phyloP scores from a whole-genome alignment of 2,329 filamentous ascomycete species.

The Knufia petricola region DNA sequence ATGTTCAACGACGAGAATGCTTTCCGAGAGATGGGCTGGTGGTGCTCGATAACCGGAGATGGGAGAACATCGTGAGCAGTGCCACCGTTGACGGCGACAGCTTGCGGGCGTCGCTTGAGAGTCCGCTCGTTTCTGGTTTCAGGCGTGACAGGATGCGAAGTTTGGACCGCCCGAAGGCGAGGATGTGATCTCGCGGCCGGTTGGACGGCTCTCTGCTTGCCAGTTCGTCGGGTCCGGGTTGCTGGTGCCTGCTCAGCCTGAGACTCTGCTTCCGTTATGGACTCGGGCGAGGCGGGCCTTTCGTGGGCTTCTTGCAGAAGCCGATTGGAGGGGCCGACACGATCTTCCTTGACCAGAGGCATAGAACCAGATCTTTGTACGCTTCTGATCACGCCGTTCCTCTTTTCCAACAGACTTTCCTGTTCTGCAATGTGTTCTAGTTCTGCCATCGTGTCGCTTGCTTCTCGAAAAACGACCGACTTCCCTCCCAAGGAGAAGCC shows the following conservation, averaged over 20 bases:
- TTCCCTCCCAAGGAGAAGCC: slow-evolving; percentile 60
- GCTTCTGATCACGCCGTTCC: slow-evolving; percentile 17
- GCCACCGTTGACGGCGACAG: not conserved
- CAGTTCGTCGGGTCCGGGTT: not conserved
- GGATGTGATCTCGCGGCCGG: slow-evolving; percentile 1
- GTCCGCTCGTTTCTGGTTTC: slow-evolving; percentile 9
- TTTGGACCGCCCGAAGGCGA: slow-evolving; percentile 11
- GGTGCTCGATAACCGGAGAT: slow-evolving; percentile 17
- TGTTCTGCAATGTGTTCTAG: slow-evolving; percentile 32
- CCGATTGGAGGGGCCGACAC: not conserved
- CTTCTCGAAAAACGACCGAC: slow-evolving; percentile 53
- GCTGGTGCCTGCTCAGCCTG: not conserved
- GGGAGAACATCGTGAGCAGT: slow-evolving; percentile 11
- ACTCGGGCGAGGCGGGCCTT: slow-evolving; percentile 22
- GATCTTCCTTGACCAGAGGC: not conserved
- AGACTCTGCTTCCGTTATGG: slow-evolving; percentile 18
- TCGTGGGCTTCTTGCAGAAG: not conserved
- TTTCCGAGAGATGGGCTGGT: not conserved
- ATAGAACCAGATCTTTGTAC: slow-evolving; percentile 10
- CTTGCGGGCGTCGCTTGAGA: slow-evolving; percentile 8
- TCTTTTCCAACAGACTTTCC: slow-evolving; percentile 14
- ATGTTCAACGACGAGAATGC: not conserved
- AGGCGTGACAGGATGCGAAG: slow-evolving; percentile 1
- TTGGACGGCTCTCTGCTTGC: slow-evolving; percentile 3
- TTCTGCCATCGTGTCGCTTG: slow-evolving; percentile 46